Percentiles rank a stretch among this genome's conserved stretches.
Evolutionary conservation across 768 basidiomycete species (phyloP).

Genomic region (Chiua virens): DNA sequence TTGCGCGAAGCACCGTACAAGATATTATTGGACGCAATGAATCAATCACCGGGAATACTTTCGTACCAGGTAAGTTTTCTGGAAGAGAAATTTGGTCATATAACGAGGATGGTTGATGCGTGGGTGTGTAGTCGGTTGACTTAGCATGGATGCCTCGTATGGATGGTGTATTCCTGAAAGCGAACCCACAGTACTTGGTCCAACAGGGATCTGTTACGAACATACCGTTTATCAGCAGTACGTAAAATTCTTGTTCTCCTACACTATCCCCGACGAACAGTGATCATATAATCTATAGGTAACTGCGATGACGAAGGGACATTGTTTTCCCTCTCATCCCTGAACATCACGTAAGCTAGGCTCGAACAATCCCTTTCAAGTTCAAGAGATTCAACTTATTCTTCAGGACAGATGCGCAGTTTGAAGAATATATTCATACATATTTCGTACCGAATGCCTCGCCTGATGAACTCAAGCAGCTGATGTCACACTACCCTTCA

Average conservation of each 20-base stretch:
- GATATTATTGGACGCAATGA: slow-evolving; percentile 31
- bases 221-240: slow-evolving; percentile 7
- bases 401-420: slow-evolving; percentile 25
- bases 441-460: slow-evolving; percentile 31
- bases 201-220: slow-evolving; percentile 28
- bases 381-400: too few species aligned
- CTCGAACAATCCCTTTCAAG: too few species aligned
- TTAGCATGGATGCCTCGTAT: slow-evolving; percentile 39
- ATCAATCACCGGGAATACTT: slow-evolving; percentile 32
- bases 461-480: slow-evolving; percentile 14
- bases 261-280: too few species aligned
- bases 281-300: slow-evolving; percentile 9
- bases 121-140: slow-evolving; percentile 15
- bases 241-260: too few species aligned
- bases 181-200: slow-evolving; percentile 32
- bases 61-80: slow-evolving; percentile 29
- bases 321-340: slow-evolving; percentile 44
- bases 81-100: background rate
- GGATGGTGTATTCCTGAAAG: slow-evolving; percentile 40
- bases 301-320: slow-evolving; percentile 45
- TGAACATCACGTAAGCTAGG: slow-evolving; percentile 46
- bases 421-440: slow-evolving; percentile 33
- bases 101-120: too few species aligned
- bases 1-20: slow-evolving; percentile 33
- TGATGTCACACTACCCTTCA: slow-evolving; percentile 37